phyloP scores from a whole-genome alignment of 2,329 filamentous ascomycete genomes.

The Podosphaera xanthii region DNA sequence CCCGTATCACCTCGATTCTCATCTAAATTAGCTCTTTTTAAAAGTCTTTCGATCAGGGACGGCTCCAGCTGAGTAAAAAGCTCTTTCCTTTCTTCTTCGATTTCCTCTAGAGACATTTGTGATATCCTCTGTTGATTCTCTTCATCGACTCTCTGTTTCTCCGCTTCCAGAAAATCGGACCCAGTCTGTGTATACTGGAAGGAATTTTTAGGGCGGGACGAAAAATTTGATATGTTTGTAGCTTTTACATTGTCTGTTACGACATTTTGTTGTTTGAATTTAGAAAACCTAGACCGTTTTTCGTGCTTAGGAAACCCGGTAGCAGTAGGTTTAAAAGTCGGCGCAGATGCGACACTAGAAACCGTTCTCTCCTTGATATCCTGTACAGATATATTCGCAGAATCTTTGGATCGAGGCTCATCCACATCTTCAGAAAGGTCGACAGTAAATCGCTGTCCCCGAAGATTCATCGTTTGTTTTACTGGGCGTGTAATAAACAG shows the following conservation, averaged over 20 bases:
- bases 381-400: constrained; percentile 26
- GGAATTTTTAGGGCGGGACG: constrained; percentile 5
- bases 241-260: background rate
- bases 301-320: constrained; percentile 80
- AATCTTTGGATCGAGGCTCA: constrained; percentile 13
- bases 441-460: constrained; percentile 36
- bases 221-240: too few species aligned
- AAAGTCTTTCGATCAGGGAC: constrained; percentile 49
- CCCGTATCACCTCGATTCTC: constrained; percentile 16
- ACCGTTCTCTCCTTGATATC: constrained; percentile 60
- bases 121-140: constrained; percentile 58
- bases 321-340: constrained; percentile 27
- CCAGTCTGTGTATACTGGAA: constrained; percentile 9
- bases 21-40: constrained; percentile 21
- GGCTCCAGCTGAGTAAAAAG: constrained; percentile 60
- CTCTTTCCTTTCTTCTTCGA: constrained; percentile 57
- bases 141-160: constrained; percentile 52
- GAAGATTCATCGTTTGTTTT: constrained; percentile 22
- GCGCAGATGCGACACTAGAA: constrained; percentile 36
- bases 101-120: constrained; percentile 61
- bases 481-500: too few species aligned
- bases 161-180: constrained; percentile 23
- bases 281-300: constrained; percentile 47
- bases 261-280: constrained; percentile 47
- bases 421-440: constrained; percentile 32